These are phyloP conservation scores for Phytophthora hibernalis DNA, from an alignment of 352 stramenopile genomes.

Conservation along the genomic window DNA sequence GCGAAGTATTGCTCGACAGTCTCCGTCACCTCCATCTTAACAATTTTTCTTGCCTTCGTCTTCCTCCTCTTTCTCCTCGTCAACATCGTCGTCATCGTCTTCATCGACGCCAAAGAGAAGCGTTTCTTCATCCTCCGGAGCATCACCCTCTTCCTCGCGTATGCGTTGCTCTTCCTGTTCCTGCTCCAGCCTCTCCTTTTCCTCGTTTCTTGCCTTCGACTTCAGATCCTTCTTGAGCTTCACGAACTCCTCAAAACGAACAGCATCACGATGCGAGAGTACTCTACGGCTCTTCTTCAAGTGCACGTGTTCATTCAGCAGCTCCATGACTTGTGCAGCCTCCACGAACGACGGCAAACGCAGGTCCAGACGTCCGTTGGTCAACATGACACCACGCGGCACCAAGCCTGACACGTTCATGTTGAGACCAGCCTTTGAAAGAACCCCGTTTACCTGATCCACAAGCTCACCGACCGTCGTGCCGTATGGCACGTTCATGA, in stretches of 20 bases:
- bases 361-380: constrained; percentile 81
- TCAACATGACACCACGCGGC: constrained; percentile 70
- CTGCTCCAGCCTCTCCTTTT: constrained; percentile 14
- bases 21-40: constrained; percentile 31
- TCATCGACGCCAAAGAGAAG: constrained; percentile 38
- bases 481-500: constrained; percentile 84
- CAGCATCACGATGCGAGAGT: constrained; percentile 52
- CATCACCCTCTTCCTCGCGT: constrained; percentile 36
- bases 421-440: constrained; percentile 52
- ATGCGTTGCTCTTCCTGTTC: constrained; percentile 4
- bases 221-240: constrained; percentile 54
- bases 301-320: constrained; percentile 61
- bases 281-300: constrained; percentile 62
- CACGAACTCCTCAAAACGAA: constrained; percentile 44
- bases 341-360: constrained; percentile 75
- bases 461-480: constrained; percentile 68
- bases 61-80: constrained; percentile 45
- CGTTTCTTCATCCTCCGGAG: constrained; percentile 30
- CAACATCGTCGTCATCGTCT: constrained; percentile 30
- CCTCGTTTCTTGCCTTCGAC: constrained; percentile 27
- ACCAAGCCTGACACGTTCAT: constrained; percentile 64
- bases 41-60: constrained; percentile 31
- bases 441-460: constrained; percentile 63
- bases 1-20: constrained; percentile 57
- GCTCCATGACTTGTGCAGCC: constrained; percentile 73